Base-by-base conservation (phyloP, 352 stramenopile genomes). In the Globisporangium paroecandrum region DNA sequence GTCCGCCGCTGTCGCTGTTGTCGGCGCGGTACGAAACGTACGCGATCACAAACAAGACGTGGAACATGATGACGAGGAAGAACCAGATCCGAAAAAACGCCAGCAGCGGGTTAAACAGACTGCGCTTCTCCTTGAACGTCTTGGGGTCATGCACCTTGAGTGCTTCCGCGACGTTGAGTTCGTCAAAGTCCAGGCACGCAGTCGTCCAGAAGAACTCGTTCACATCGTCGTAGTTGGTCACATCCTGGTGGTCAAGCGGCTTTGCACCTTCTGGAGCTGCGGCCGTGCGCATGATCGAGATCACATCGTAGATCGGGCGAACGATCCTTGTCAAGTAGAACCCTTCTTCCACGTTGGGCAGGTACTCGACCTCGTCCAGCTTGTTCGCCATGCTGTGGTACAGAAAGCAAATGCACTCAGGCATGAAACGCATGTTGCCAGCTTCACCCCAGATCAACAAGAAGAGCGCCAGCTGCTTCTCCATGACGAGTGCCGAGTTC, bases 171-270 rank as follows among this genome's bases (percentile, higher is more conserved):
- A 96, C 81, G 57, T 83, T 89, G 53, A 80, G 72, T 59, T 91
- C 83, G 55, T 93, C 79, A 55, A 85, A 87, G 9, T 88, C 73
- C 2, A 95, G 80, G 66, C 89, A 96, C 29, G 71, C 59, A 0
- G 51, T 12, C 1, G 69, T 88, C 89, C 89, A 96, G 63, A 96
- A 96, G 71, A 93, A 96, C 73, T 96, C 89, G 73, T 96, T 96
- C 22, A 96, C 72, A 46, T 96, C 89, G 69, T 96, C 89, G 63
- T 96, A 96, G 70, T 96, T 96, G 49, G 76, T 92, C 15, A 90
- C 82, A 27, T 96, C 80, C 65, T 94, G 68, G 70, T 96, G 87
- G 66, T 96, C 89, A 15, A 91, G 71, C 0, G 79, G 64, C 13
- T 79, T 80, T 22, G 81, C 69, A 0, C 74, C 78, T 41, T 82